Conservation (phyloP, 2,329 filamentous ascomycete species). For the Cercospora berteroae region DNA sequence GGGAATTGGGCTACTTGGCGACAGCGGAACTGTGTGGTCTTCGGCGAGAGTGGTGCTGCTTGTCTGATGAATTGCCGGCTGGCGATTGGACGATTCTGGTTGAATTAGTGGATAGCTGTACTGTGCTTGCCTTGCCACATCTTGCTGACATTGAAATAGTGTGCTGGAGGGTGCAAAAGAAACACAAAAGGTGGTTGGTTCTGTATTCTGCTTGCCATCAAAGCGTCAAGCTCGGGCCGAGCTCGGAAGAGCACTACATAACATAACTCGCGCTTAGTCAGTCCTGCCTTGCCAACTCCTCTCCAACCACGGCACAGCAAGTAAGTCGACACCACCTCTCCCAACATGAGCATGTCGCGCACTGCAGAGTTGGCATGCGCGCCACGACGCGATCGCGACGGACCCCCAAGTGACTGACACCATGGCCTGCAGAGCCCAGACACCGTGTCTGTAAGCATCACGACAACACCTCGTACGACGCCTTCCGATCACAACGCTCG, state of each 20-base stretch:
- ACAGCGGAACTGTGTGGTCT: neutral
- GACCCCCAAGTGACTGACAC: neutral
- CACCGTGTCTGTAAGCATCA: neutral
- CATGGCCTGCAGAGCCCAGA: neutral
- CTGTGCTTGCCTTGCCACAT: neutral
- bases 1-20: neutral
- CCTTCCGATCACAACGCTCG: neutral
- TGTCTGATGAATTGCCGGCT: neutral
- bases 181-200: neutral
- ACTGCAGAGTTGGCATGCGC: neutral
- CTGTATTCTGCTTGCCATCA: too few species aligned
- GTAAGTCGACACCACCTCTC: neutral
- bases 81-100: neutral
- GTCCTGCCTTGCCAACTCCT: neutral
- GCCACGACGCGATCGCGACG: neutral
- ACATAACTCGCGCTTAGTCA: neutral
- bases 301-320: neutral
- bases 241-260: too few species aligned
- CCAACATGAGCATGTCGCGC: neutral
- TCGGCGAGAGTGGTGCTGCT: neutral
- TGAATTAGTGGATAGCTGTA: neutral
- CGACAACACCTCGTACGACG: neutral
- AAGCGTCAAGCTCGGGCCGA: too few species aligned
- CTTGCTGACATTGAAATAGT: neutral
- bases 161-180: neutral